phyloP scores from a whole-genome alignment of 148 eudicot genomes.

The Rhododendron ferrugineum region DNA sequence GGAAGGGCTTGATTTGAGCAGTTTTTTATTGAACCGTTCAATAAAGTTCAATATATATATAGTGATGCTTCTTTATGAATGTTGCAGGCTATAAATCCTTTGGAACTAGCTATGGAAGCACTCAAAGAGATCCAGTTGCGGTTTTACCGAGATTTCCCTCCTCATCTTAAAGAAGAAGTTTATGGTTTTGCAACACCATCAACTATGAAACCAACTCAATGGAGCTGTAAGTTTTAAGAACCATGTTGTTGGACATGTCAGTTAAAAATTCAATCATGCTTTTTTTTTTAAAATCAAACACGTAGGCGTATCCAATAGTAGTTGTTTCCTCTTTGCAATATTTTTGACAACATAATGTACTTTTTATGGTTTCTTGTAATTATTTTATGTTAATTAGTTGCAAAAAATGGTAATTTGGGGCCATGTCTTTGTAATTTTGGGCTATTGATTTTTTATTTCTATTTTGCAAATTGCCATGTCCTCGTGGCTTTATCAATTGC shows the following conservation, averaged over 20 bases:
- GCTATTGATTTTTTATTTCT: not conserved
- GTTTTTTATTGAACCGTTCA: too few relatives aligned
- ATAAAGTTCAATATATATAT: too few relatives aligned
- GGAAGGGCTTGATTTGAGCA: too few relatives aligned
- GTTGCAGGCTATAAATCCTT: slow-evolving; percentile 77
- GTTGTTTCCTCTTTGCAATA: not conserved
- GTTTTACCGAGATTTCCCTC: slow-evolving; percentile 85
- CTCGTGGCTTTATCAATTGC: not conserved
- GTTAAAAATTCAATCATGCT: not conserved
- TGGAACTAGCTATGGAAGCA: slow-evolving; percentile 95
- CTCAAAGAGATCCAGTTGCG: slow-evolving; percentile 72
- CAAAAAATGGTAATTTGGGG: not conserved
- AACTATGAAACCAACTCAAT: slow-evolving; percentile 98
- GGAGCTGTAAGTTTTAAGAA: slow-evolving; percentile 69
- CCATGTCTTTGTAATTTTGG: not conserved
- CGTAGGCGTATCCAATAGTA: not conserved
- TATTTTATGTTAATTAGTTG: not conserved
- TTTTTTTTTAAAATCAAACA: not conserved
- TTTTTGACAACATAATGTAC: not conserved
- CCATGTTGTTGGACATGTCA: not conserved
- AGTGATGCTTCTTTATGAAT: not conserved
- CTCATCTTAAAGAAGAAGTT: slow-evolving; percentile 70
- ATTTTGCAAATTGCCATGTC: not conserved
- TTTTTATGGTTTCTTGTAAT: not conserved
- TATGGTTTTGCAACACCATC: slow-evolving; percentile 96